phyloP scores from a whole-genome alignment of 108 stramenopile species.

The Schizochytrium sp. region DNA sequence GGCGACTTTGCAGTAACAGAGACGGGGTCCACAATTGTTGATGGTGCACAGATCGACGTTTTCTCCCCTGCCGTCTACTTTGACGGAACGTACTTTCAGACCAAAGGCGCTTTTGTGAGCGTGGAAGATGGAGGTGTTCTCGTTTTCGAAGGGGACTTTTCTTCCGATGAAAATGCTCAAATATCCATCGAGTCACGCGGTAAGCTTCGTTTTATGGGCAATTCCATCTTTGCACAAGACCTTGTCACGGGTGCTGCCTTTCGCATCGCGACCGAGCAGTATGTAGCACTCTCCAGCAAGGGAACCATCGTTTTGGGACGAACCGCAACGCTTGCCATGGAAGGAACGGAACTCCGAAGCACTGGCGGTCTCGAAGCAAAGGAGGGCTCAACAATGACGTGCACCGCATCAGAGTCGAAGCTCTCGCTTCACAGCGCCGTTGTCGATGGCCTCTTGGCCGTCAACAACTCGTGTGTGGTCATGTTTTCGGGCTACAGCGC shows the following conservation, averaged over 20 bases:
- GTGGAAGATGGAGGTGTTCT: background rate
- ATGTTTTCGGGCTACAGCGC: background rate
- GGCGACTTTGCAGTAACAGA: constrained; percentile 2
- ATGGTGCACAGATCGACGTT: constrained; percentile 2
- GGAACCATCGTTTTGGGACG: background rate
- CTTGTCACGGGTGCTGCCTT: background rate
- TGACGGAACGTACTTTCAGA: background rate
- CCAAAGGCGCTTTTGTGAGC: background rate
- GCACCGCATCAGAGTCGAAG: background rate
- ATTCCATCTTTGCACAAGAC: background rate
- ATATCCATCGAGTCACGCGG: background rate
- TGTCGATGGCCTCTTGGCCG: background rate
- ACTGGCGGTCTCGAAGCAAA: background rate
- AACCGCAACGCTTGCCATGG: background rate
- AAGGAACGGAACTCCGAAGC: background rate
- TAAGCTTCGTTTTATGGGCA: background rate
- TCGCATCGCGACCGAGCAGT: background rate
- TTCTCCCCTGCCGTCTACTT: background rate
- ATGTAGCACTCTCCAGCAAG: background rate
- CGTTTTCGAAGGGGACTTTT: background rate
- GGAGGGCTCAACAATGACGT: background rate
- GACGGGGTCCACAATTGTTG: background rate
- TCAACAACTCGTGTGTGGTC: background rate
- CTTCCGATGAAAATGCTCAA: background rate
- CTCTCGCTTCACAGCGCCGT: background rate